phyloP scores from a whole-genome alignment of 2,329 filamentous ascomycete genomes.

The Colletotrichum sp. region DNA sequence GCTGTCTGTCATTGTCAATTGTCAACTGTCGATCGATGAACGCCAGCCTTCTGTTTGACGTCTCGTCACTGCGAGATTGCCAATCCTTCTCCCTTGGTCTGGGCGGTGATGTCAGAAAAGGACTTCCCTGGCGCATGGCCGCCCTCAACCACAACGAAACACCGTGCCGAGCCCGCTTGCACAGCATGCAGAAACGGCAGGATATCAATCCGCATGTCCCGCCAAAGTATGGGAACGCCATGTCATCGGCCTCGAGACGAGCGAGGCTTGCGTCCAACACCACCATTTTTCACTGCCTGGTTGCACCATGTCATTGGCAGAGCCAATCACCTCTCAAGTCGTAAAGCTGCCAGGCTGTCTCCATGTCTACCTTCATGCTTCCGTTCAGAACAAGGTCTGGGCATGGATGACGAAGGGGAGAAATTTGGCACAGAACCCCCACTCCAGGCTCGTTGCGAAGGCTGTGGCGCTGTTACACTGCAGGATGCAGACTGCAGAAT shows the following conservation, averaged over 20 bases:
- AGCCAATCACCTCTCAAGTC: neutral
- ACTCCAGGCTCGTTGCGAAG: neutral
- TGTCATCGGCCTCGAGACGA: conserved; percentile 10
- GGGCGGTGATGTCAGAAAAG: conserved; percentile 7
- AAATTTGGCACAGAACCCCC: conserved; percentile 4
- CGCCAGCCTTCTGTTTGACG: neutral
- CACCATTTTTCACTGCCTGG: neutral
- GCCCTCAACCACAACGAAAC: neutral
- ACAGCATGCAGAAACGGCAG: neutral
- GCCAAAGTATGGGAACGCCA: neutral
- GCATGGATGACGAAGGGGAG: conserved; percentile 6
- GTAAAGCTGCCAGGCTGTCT: neutral
- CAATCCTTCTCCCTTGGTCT: neutral
- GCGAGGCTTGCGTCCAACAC: neutral
- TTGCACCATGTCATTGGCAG: conserved; percentile 2
- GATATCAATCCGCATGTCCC: neutral
- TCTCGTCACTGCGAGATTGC: neutral
- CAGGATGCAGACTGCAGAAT: conserved; percentile 6
- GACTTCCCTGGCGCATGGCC: neutral
- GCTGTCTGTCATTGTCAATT: neutral
- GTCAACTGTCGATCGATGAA: neutral
- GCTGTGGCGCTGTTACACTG: conserved; percentile 7
- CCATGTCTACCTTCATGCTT: neutral
- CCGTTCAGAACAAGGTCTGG: neutral
- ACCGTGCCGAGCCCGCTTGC: neutral